Evolutionary conservation across 805 yeast species (phyloP).

Genomic region (Candida vartiovaarae): DNA sequence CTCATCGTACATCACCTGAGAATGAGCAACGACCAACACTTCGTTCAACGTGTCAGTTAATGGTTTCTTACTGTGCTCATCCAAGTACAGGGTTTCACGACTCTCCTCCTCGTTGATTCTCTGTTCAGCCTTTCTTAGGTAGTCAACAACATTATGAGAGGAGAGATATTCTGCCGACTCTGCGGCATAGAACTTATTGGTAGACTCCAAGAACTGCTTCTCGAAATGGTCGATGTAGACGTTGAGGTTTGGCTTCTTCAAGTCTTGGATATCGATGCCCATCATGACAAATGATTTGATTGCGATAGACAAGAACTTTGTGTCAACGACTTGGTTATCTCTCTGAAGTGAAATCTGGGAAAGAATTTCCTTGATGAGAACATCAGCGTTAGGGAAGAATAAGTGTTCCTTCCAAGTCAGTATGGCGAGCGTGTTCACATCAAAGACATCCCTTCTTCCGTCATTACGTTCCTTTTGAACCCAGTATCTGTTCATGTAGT

Average conservation of each 20-base stretch:
- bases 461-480: constrained; percentile 93
- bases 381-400: constrained; percentile 58
- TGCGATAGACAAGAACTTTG: constrained; percentile 59
- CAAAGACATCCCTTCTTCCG: constrained; percentile 83
- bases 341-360: constrained; percentile 73
- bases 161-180: constrained; percentile 65
- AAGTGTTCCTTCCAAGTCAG: constrained; percentile 82
- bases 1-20: constrained; percentile 68
- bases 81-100: constrained; percentile 71
- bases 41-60: constrained; percentile 70
- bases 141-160: constrained; percentile 80
- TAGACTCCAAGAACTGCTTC: constrained; percentile 61
- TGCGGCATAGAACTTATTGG: constrained; percentile 55
- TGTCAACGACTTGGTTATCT: constrained; percentile 66
- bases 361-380: constrained; percentile 63
- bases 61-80: constrained; percentile 75
- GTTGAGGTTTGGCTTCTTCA: constrained; percentile 74
- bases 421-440: constrained; percentile 82
- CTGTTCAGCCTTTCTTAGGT: constrained; percentile 78
- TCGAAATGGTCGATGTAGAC: constrained; percentile 82
- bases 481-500: constrained; percentile 96
- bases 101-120: constrained; percentile 79
- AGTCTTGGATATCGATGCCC: constrained; percentile 87
- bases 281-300: constrained; percentile 81
- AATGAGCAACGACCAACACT: constrained; percentile 73